Evolutionary conservation across 805 yeast species (phyloP), one percentile per base, ranked within the genome.

Genomic region (Metschnikowia kunwiensis): DNA sequence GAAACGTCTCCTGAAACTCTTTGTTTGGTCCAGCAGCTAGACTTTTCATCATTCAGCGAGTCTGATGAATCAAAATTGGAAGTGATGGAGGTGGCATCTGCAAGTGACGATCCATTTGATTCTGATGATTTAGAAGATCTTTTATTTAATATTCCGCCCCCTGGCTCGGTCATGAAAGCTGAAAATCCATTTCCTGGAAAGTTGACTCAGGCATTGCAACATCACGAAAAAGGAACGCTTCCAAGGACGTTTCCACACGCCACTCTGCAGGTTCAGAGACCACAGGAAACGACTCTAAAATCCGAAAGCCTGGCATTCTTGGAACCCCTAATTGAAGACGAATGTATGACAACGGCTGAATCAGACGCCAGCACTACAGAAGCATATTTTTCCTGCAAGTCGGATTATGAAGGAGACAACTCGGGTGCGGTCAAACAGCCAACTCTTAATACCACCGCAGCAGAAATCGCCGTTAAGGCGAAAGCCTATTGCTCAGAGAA

Each of bases 61-160:
- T 40, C 48, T 7, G 36, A 37, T 10, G 13, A 17, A 10, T 27
- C 36, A 5, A 29, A 24, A 5, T n/a, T 22, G 10, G 12, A 16
- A 5, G 35, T 30, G 4, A 15, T 25, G 5, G 38, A 32, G 12
- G 34, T 29, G n/a, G 24, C 20, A 12, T 30, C 47, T 7, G 46
- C 34, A 15, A 44, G 47, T 12, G 53, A 49, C 10, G 54, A 49
- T 23, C 51, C 49, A 2, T 46, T 46, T 30, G 53, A 47, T 12
- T 45, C 54, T 5, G 46, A 46, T 3, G 54, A 51, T 29, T 38
- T 52, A 27, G 49, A 43, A 12, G 54, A 51, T 4, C 32, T 51
- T 16, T 24, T 37, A 13, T 27, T 26, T 11, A 18, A 18, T 5
- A 14, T 24, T 24, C 26, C 12, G 14, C 26, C 26, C 14, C 26